These are phyloP conservation scores for Suhomyces pyralidae DNA, from an alignment of 805 yeast genomes.

Conservation along the genomic window DNA sequence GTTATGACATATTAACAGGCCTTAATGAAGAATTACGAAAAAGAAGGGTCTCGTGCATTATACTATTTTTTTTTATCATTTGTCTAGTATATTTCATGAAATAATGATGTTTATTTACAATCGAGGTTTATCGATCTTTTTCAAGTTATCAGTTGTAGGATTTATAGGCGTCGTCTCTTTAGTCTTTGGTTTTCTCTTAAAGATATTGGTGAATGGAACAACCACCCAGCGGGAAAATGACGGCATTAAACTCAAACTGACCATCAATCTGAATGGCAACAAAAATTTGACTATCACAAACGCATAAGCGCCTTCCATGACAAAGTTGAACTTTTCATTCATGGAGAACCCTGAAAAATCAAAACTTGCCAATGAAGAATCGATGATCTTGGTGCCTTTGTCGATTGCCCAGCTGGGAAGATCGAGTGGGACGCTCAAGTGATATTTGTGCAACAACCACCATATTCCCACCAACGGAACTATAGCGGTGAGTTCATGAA, in stretches of 20 bases:
- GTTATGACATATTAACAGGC: not conserved
- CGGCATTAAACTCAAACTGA: constrained; percentile 55
- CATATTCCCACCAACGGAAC: constrained; percentile 67
- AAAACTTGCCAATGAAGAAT: constrained; percentile 44
- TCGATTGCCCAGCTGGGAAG: constrained; percentile 60
- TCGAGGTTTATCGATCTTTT: constrained; percentile 35
- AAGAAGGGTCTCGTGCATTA: not conserved
- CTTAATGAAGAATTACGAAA: not conserved
- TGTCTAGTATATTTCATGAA: not conserved
- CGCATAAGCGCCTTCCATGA: constrained; percentile 73
- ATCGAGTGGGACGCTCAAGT: constrained; percentile 51
- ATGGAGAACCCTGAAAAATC: constrained; percentile 35
- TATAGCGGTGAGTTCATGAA: constrained; percentile 76
- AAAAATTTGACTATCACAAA: constrained; percentile 64
- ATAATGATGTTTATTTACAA: constrained; percentile 14
- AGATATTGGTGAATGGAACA: constrained; percentile 40
- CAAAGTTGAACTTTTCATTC: constrained; percentile 50
- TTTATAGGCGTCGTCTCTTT: not conserved
- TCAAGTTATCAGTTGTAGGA: constrained; percentile 11
- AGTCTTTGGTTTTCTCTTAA: constrained; percentile 12
- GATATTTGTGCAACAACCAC: constrained; percentile 58
- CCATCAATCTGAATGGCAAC: constrained; percentile 51
- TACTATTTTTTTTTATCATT: not conserved
- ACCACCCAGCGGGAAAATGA: constrained; percentile 52
- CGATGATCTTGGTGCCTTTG: constrained; percentile 57